Evolutionary conservation across 148 eudicot species (phyloP), one percentile per base, ranked within the genome.

Genomic region (Oxyria digyna): DNA sequence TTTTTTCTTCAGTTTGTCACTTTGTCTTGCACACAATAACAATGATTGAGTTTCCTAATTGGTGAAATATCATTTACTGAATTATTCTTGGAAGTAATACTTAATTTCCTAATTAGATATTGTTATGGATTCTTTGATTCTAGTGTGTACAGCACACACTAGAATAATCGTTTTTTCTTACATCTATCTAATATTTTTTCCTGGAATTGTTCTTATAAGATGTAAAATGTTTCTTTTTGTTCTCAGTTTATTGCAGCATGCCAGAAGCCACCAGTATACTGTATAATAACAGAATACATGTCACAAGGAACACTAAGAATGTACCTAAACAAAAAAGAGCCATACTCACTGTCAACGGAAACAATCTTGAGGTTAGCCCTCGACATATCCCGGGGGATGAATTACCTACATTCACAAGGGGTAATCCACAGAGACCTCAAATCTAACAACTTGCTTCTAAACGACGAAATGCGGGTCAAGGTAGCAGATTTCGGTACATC

Each of bases 401-500:
- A 87, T 74, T 94, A 94, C 72, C 89, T 94, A 8, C 98, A 94
- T 67, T 88, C 97, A 24, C 98, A 94, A 79, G 98, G 98, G 31
- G 98, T 94, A 57, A 91, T 94, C 71, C 98, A 94, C 71, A 73
- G 98, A 55, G 98, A 94, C 75, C 91, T 94, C 14, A 94, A 94
- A 54, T 88, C 98, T 0, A 90, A 85, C 57, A 94, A 94, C 79
- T 74, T 94, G 72, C 91, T 94, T 31, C 78, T 94, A 24, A 94
- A 94, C 35, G 98, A 94, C 40, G 98, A 94, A 45, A 94, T 94
- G 98, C 81, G 92, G 49, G 98, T 94, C 6, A 94, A 94, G 78
- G 98, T 94, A 40, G 98, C 92, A 0, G 98, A 94, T 78, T 94
- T 94, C 70, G 98, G 98, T 3, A 94, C 98, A 0, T 94, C 98